Base-by-base conservation (phyloP, 2,329 filamentous ascomycete genomes). In the Colletotrichum viniferum region DNA sequence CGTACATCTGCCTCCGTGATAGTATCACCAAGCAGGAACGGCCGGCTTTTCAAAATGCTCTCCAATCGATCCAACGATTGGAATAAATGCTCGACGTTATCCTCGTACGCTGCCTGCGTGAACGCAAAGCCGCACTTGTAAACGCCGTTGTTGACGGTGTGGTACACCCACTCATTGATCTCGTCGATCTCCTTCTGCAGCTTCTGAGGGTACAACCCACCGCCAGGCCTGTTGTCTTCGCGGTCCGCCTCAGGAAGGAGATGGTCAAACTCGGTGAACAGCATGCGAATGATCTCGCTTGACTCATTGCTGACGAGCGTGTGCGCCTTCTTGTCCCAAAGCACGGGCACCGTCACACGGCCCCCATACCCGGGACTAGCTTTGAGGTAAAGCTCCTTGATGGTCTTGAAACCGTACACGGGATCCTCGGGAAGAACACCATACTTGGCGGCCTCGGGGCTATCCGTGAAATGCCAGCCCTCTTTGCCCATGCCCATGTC, bases 271-370 rank as follows among this genome's bases (percentile, higher is more conserved):
- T 92, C 93, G 13, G 89, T 88, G 83, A 95, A 95, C 76, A 97
- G 87, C 93, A 96, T 96, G 77, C 94, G 90, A 79, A 97, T 95
- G 79, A 97, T 96, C 82, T 97, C 95, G 68, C 91, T 91, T 70
- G 92, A 94, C 86, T 97, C 95, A 78, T 97, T 97, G 87, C 91
- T 96, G 61, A 97, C 95, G 78, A 96, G 94, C 18, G 88, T 90
- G 64, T 92, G 90, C 28, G 88, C 87, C 81, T 93, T 91, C 81
- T 91, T 93, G 78, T 95, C 93, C 87, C 91, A 94, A 12, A 96
- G 87, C 0, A 93, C 91, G 0, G 94, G 94, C 2, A 96, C 94
- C 0, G 94, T 96, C 81, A 94, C 94, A 9, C 94, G 89, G 1
- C 93, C 94, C 1, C 85, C 83, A 28, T 95, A 97, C 69, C 92